These are phyloP conservation scores for Murraya koenigii DNA, from an alignment of 345 rosid genomes.

Conservation along the genomic window DNA sequence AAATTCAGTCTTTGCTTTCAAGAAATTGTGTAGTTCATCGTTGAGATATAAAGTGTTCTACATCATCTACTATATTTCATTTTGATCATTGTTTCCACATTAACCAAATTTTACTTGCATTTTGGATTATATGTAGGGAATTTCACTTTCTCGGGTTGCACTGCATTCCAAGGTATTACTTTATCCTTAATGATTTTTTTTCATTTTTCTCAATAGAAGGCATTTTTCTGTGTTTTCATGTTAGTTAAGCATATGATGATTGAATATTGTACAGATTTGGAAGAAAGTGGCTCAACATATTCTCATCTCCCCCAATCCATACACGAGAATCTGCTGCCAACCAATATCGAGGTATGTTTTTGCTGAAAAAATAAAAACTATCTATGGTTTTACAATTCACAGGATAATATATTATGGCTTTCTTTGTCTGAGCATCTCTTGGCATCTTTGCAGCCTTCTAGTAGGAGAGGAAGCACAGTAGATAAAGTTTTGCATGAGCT, in stretches of 20 bases:
- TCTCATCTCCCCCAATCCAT: constrained; percentile 43
- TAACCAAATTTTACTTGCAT: constrained; percentile 2
- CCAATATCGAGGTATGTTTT: constrained; percentile 43
- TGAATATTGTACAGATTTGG: constrained; percentile 38
- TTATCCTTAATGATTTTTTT: background rate
- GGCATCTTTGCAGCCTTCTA: constrained; percentile 41
- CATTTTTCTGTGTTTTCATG: background rate
- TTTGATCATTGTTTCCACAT: background rate
- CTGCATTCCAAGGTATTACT: constrained; percentile 23
- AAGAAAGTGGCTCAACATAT: constrained; percentile 49
- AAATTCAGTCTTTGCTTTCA: background rate
- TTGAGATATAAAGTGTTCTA: background rate
- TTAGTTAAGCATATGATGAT: background rate
- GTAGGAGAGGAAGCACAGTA: constrained; percentile 46
- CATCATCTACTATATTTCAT: background rate
- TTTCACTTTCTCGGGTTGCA: constrained; percentile 18
- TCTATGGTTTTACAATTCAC: background rate
- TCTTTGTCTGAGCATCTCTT: constrained; percentile 2
- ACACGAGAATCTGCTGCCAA: constrained; percentile 55
- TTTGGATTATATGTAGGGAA: constrained; percentile 16
- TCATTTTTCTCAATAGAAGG: background rate
- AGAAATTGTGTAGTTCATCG: background rate
- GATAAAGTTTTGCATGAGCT: constrained; percentile 68
- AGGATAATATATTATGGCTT: background rate
- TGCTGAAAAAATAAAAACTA: constrained; percentile 1